Evolutionary conservation across 169 alveolate species (phyloP), one percentile per base, ranked within the genome.

Genomic region (Plasmodium coatneyi): DNA sequence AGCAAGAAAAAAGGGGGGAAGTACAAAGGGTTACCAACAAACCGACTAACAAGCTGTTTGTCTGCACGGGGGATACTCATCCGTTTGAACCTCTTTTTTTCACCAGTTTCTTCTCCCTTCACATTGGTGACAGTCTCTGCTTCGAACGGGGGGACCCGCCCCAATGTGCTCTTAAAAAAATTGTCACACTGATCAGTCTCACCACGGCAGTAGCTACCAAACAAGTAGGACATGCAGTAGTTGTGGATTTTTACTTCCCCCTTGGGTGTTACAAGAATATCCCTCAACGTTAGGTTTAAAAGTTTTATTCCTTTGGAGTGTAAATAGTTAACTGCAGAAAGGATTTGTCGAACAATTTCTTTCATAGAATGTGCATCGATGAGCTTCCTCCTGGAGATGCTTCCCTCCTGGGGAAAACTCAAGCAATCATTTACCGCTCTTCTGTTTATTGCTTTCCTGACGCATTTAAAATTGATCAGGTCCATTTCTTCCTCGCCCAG

Each of bases 181-280:
- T 78, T 14, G 4, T 39, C 49, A 41, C 54, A 2, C 43, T 71
- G 39, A n/a, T 78, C 70, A 30, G 22, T 14, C 1, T 43, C 5
- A 39, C 28, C 25, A 52, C 25, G 25, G 14, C 1, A 46, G 56
- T 71, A 54, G 71, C 70, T 34, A 41, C 74, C 28, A 56, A 87
- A 87, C 19, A 87, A 36, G 34, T 87, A 87, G 2, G 89, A 19
- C 54, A 78, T 25, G 6, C 93, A 87, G 43, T 87, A 87, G 22
- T 56, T 87, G 56, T 87, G 93, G 12, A 87, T n/a, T 22, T 87
- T 87, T 14, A 87, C 30, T 76, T 34, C 46, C 22, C 93, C 93
- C 46, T 71, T 66, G 41, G 84, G 36, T 6, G 89, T 87, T 36
- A 87, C 46, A 12, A 87, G 71, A 14, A 87, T 43, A 56, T 87